These are phyloP conservation scores for Aspergillus sp. DNA, from an alignment of 2,329 filamentous ascomycete genomes.

Conservation along the genomic window DNA sequence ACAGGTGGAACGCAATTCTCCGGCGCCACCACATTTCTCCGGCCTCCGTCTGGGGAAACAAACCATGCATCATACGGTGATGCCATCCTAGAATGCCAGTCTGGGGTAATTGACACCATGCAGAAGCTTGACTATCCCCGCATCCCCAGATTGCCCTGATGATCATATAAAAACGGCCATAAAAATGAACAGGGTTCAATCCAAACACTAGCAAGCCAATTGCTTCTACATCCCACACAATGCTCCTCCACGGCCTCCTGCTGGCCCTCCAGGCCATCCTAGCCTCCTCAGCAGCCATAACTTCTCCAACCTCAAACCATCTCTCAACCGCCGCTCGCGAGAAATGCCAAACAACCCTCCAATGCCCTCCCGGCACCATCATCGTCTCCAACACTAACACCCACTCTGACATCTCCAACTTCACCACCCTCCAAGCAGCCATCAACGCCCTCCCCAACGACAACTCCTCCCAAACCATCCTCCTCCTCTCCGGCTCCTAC, in stretches of 20 bases:
- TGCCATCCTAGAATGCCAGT: neutral
- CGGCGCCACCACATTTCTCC: slow-evolving; percentile 25
- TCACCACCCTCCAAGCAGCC: slow-evolving; percentile 50
- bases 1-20: slow-evolving; percentile 27
- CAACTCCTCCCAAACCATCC: slow-evolving; percentile 54
- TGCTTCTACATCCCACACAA: neutral
- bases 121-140: slow-evolving; percentile 8
- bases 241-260: slow-evolving; percentile 1
- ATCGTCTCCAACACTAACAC: slow-evolving; percentile 26
- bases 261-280: slow-evolving; percentile 9
- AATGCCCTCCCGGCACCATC: slow-evolving; percentile 32
- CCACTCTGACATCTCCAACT: slow-evolving; percentile 23
- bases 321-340: slow-evolving; percentile 20
- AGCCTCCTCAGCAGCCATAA: slow-evolving; percentile 11
- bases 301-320: neutral
- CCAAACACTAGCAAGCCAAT: neutral
- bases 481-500: slow-evolving; percentile 63
- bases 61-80: neutral
- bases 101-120: neutral
- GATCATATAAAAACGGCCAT: neutral
- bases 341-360: slow-evolving; percentile 28
- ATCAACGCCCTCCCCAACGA: slow-evolving; percentile 51
- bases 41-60: slow-evolving; percentile 9
- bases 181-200: neutral
- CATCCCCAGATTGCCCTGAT: neutral